Evolutionary conservation across 176 grass and related monocot genomes (phyloP).

Genomic region (Calamus simplicifolius): DNA sequence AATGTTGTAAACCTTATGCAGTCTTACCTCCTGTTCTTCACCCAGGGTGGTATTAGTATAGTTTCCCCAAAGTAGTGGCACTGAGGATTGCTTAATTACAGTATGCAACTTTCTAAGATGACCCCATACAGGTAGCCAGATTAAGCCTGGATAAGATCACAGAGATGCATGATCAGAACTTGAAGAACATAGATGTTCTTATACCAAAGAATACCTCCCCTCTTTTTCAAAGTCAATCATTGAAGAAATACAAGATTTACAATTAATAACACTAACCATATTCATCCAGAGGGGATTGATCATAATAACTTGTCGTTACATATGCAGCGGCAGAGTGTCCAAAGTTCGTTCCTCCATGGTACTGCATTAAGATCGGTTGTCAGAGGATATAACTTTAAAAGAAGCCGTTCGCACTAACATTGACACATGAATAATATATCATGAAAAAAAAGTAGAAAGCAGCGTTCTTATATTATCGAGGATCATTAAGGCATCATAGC

Average conservation of each 20-base stretch:
- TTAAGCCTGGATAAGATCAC: constrained; percentile 39
- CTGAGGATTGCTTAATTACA: constrained; percentile 44
- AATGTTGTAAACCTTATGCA: neutral
- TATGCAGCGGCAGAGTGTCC: constrained; percentile 82
- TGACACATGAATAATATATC: too few species aligned
- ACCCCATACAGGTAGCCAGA: constrained; percentile 90
- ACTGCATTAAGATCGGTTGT: constrained; percentile 36
- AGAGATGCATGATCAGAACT: constrained; percentile 1
- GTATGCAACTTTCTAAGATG: constrained; percentile 84
- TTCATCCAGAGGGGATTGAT: constrained; percentile 92
- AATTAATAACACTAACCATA: constrained; percentile 48
- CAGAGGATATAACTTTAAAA: too few species aligned
- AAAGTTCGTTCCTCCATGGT: constrained; percentile 93
- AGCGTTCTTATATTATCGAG: too few species aligned
- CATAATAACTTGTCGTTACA: constrained; percentile 78
- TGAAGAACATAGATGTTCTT: too few species aligned
- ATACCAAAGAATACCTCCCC: too few species aligned
- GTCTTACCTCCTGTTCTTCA: constrained; percentile 64
- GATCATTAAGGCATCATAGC: too few species aligned
- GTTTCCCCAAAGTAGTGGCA: constrained; percentile 55
- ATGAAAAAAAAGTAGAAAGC: too few species aligned
- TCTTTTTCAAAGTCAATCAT: too few species aligned
- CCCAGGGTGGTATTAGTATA: constrained; percentile 59
- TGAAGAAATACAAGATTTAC: too few species aligned
- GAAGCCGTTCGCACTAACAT: too few species aligned